Base-by-base conservation (phyloP, 495 filamentous ascomycete species). In the Daldinia decipiens region DNA sequence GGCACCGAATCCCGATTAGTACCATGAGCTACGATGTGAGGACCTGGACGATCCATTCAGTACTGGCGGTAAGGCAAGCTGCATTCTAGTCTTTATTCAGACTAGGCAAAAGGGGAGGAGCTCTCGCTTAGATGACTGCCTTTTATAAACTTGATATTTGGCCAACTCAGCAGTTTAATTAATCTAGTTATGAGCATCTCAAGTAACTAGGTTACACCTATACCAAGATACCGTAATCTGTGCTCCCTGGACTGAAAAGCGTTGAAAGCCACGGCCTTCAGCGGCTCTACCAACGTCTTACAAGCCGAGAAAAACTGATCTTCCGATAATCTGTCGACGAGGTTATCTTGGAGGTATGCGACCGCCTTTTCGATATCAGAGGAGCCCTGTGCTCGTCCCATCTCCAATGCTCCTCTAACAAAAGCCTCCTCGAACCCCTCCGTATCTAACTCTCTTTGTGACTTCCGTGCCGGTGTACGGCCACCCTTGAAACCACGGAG, bases 1-100 rank as follows among this genome's bases (percentile, higher is more conserved):
- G 62, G 62, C 43, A 70, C 40, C 40, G 12, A 47, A 11, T 51
- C 26, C 64, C 64, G 64, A 65, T 24, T 53, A 21, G n/a, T 17
- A 57, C 3, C 3, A 55, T 55, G 2, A 15, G 38, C 11, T 21
- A 19, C 40, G 7, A 47, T 24, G 24, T 47, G 43, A 24, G 19
- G 43, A 47, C 19, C 9, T 12, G 9, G 17, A 13, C 12, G 8
- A 47, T 24, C 7, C 9, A 47, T 24, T 24, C 8, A 13, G 4
- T 47, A 12, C 9, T 24, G 9, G 8, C 9, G 17, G 19, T 24
- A 47, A 36, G 43, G 8, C 2, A n/a, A 47, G 9, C 9, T 12
- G 8, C 0, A 47, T 17, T 24, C 43, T 24, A 1, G 1, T 24
- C 0, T 11, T 4, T 47, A 24, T 47, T 47, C 19, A 7, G 43